Evolutionary conservation across 257 asterid genomes (phyloP), one percentile per base, ranked within the genome.

Genomic region (Rubia yunnanensis): DNA sequence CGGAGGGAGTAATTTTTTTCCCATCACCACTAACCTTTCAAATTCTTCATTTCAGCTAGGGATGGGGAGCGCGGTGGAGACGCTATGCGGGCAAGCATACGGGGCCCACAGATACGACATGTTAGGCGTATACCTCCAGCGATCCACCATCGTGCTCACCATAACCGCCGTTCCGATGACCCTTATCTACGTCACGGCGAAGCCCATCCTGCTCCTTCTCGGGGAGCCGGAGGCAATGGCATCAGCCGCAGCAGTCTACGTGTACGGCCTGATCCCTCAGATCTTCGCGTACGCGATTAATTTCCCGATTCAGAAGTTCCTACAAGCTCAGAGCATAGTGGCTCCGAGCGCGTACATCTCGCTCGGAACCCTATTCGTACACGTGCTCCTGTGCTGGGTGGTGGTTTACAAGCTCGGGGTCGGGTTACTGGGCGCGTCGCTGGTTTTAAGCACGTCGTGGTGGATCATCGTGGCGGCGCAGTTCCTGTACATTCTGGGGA

Each of bases 31-130:
- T n/a, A n/a, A n/a, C n/a, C n/a, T n/a, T n/a, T n/a, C n/a, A n/a
- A n/a, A n/a, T n/a, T n/a, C n/a, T n/a, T n/a, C n/a, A n/a, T n/a
- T n/a, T n/a, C 78, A 75, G 80, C 57, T 73, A 9, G 83, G 83
- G 8, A 79, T 79, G 83, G 83, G 83, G 0, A 79, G 83, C 56
- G 83, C 83, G 2, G 83, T 79, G 64, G 83, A 79, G 54, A 79
- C 83, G 0, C 72, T 79, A 4, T 79, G 83, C 56, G 83, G 83
- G 1, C 83, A 79, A 63, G 78, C 83, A 3, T 79, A 54, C 64
- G 80, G 83, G 0, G 83, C 80, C 8, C 34, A 59, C 0, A 65
- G 63, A 20, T 20, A 55, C n/a, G 78, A 75, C 17, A 75, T 75
- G 83, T 3, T 79, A 5, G 83, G 83, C 1, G 73, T 79, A 0